Conservation (phyloP, 2,329 filamentous ascomycete species). For the Colletotrichum lupini region DNA sequence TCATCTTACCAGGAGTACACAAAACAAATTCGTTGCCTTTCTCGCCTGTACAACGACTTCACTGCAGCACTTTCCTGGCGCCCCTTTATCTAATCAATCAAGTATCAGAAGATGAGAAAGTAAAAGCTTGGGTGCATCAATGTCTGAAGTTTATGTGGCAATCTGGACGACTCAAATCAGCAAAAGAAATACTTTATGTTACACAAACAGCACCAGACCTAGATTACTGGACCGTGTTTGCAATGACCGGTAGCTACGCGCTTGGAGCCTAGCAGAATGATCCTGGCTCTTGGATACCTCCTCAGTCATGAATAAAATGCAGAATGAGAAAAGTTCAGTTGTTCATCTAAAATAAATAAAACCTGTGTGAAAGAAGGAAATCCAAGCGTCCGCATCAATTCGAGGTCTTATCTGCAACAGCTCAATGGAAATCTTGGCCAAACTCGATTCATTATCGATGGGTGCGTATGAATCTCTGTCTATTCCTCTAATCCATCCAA, state of each 20-base stretch:
- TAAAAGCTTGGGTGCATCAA: constrained; percentile 33
- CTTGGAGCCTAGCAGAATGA: constrained; percentile 34
- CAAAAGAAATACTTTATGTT: constrained; percentile 28
- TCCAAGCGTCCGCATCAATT: too few relatives aligned
- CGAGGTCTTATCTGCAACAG: too few relatives aligned
- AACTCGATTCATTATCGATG: too few relatives aligned
- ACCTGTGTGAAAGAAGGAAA: too few relatives aligned
- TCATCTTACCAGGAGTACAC: constrained; percentile 18
- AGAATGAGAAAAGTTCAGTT: too few relatives aligned
- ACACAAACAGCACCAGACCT: constrained; percentile 20
- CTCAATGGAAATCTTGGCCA: too few relatives aligned
- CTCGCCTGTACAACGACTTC: constrained; percentile 37
- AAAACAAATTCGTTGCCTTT: constrained; percentile 31
- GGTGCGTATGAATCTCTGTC: not conserved
- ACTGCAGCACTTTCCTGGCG: constrained; percentile 36
- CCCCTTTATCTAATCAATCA: constrained; percentile 37
- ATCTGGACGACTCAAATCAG: constrained; percentile 32
- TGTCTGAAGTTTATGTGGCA: constrained; percentile 36
- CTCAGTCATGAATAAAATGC: too few relatives aligned
- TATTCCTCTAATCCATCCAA: not conserved
- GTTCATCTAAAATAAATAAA: too few relatives aligned
- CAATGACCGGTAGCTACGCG: constrained; percentile 41
- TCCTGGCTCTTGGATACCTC: too few relatives aligned
- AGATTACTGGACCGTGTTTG: constrained; percentile 40
- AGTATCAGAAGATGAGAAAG: constrained; percentile 15